Evolutionary conservation across 176 grass and related monocot genomes (phyloP).

Genomic region (Otatea glauca): DNA sequence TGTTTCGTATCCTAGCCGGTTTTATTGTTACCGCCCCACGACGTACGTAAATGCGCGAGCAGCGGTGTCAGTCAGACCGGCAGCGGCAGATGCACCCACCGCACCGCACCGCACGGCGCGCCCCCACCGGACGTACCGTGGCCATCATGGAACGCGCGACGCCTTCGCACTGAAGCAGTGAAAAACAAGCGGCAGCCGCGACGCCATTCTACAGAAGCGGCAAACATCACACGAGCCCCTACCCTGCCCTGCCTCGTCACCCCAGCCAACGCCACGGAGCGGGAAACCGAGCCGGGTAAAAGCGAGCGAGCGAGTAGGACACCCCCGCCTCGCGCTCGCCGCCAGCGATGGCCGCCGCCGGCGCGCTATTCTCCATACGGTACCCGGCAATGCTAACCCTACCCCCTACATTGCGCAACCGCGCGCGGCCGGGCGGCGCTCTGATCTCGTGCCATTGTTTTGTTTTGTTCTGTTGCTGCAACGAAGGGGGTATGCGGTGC

Average conservation of each 20-base stretch:
- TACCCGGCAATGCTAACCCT: neutral
- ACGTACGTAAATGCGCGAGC: neutral
- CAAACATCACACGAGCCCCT: neutral
- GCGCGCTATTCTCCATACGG: conserved; percentile 55
- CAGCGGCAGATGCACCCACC: neutral
- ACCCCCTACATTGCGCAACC: neutral
- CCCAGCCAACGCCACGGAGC: neutral
- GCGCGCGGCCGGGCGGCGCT: neutral
- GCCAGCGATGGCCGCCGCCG: conserved; percentile 34
- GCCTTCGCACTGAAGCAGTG: neutral
- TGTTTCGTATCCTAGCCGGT: neutral
- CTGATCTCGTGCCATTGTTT: conserved; percentile 5
- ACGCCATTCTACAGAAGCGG: neutral
- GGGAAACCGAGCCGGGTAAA: conserved; percentile 9
- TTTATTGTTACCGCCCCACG: neutral
- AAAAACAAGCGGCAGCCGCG: neutral
- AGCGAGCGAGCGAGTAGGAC: neutral
- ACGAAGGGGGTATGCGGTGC: conserved; percentile 47
- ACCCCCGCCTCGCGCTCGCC: too few species aligned
- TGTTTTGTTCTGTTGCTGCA: neutral
- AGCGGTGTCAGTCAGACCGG: conserved; percentile 1
- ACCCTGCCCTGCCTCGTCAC: neutral
- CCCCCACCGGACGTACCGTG: neutral
- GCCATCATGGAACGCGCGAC: neutral
- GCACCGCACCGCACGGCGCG: neutral